Percentiles rank a stretch among this genome's conserved stretches.
Evolutionary conservation across 164 flowering plant genomes (phyloP).

Genomic region (Pachysandra terminalis): DNA sequence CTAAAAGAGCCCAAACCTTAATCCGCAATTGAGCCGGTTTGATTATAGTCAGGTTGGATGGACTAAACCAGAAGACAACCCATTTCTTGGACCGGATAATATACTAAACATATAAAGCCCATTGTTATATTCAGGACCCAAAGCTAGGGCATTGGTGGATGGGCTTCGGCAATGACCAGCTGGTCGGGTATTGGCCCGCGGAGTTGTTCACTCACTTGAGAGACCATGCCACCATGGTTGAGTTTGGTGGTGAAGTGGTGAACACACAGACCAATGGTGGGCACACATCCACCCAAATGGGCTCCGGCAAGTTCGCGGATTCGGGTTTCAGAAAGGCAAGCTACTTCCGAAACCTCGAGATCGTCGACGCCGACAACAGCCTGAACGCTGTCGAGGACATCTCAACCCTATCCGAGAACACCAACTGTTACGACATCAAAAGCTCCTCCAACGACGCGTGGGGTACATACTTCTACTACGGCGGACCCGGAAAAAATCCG

Average conservation of each 20-base stretch:
- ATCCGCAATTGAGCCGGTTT: too few relatives aligned
- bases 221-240: slow-evolving; percentile 72
- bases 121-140: slow-evolving; percentile 77
- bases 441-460: slow-evolving; percentile 69
- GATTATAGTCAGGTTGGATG: too few relatives aligned
- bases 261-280: slow-evolving; percentile 47
- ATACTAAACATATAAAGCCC: too few relatives aligned
- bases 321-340: slow-evolving; percentile 80
- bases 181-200: slow-evolving; percentile 79
- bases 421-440: slow-evolving; percentile 82
- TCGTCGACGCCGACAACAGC: slow-evolving; percentile 89
- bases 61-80: too few relatives aligned
- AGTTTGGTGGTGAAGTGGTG: slow-evolving; percentile 88
- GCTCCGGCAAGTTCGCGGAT: slow-evolving; percentile 74
- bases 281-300: slow-evolving; percentile 82
- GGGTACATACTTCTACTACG: slow-evolving; percentile 92
- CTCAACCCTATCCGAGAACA: slow-evolving; percentile 77
- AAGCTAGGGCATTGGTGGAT: slow-evolving; percentile 82
- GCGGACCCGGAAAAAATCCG: slow-evolving; percentile 90
- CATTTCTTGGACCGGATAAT: too few relatives aligned
- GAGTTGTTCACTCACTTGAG: slow-evolving; percentile 67
- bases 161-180: slow-evolving; percentile 57
- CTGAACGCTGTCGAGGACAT: slow-evolving; percentile 56
- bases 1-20: too few relatives aligned
- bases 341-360: slow-evolving; percentile 83